Evolutionary conservation across 768 basidiomycete genomes (phyloP).

Genomic region (Grammothele lineata): DNA sequence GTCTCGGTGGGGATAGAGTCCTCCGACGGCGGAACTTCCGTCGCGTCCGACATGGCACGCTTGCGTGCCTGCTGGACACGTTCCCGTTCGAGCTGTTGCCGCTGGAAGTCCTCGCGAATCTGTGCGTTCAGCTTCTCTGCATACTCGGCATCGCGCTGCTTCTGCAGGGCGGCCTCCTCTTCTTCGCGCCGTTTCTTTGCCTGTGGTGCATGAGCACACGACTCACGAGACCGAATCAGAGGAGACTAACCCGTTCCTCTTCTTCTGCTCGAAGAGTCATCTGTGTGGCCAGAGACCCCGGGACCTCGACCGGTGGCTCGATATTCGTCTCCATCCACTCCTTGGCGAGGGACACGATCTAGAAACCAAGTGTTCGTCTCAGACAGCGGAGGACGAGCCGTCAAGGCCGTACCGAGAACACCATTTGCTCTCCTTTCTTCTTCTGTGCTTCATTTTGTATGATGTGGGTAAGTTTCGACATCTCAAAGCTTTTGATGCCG

Average conservation of each 20-base stretch:
- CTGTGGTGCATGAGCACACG: constrained; percentile 27
- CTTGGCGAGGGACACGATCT: constrained; percentile 67
- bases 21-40: constrained; percentile 42
- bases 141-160: constrained; percentile 46
- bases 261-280: constrained; percentile 74
- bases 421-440: constrained; percentile 67
- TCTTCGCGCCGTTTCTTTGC: constrained; percentile 51
- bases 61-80: constrained; percentile 51
- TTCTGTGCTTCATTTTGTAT: constrained; percentile 66
- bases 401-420: constrained; percentile 56
- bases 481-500: constrained; percentile 55
- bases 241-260: constrained; percentile 52
- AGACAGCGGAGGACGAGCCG: not conserved
- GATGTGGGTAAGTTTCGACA: constrained; percentile 50
- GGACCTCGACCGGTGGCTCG: constrained; percentile 50
- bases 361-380: not conserved
- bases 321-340: constrained; percentile 66
- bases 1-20: constrained; percentile 55
- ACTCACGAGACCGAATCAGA: too few relatives aligned
- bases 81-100: constrained; percentile 51
- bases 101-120: constrained; percentile 61
- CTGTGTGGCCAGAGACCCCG: constrained; percentile 70
- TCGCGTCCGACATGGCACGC: constrained; percentile 67
- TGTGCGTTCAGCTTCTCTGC: constrained; percentile 61
- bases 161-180: constrained; percentile 49